Conservation (phyloP, 2,329 filamentous ascomycete species). For the Fusarium devonianum region DNA sequence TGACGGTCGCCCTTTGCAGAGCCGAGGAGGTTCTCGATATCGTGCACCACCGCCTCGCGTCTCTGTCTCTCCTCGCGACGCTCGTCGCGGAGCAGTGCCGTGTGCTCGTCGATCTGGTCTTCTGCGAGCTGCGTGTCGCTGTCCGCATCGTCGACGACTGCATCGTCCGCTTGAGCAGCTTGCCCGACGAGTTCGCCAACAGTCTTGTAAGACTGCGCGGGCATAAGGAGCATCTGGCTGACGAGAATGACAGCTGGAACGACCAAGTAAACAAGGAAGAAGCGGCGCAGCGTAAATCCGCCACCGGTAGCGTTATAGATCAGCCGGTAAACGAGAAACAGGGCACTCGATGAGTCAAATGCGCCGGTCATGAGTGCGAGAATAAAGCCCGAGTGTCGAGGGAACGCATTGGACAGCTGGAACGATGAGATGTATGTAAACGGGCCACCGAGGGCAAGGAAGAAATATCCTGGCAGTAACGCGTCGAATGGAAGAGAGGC, state of each 20-base stretch:
- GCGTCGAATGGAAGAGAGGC: constrained; percentile 72
- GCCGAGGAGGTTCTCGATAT: constrained; percentile 78
- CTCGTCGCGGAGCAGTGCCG: constrained; percentile 61
- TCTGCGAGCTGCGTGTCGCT: constrained; percentile 44
- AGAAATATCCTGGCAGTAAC: constrained; percentile 75
- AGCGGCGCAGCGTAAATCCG: constrained; percentile 67
- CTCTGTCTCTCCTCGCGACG: constrained; percentile 66
- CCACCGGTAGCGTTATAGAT: constrained; percentile 66
- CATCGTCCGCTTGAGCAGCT: constrained; percentile 61
- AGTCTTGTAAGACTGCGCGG: constrained; percentile 80
- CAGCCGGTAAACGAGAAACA: constrained; percentile 78
- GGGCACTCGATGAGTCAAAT: constrained; percentile 81
- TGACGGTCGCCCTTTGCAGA: constrained; percentile 68
- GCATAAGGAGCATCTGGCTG: constrained; percentile 75
- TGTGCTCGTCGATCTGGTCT: constrained; percentile 66
- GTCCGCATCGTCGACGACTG: constrained; percentile 41
- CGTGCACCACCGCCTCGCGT: constrained; percentile 68
- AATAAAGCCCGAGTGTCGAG: constrained; percentile 77
- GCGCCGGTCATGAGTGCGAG: constrained; percentile 81
- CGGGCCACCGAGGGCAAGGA: constrained; percentile 79
- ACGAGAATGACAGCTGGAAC: constrained; percentile 73
- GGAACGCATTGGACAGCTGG: constrained; percentile 85
- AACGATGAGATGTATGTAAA: constrained; percentile 86
- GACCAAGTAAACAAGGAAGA: constrained; percentile 76
- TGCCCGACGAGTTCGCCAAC: constrained; percentile 82